Conservation (phyloP, 331 rosid genomes). For the Telfairia occidentalis region DNA sequence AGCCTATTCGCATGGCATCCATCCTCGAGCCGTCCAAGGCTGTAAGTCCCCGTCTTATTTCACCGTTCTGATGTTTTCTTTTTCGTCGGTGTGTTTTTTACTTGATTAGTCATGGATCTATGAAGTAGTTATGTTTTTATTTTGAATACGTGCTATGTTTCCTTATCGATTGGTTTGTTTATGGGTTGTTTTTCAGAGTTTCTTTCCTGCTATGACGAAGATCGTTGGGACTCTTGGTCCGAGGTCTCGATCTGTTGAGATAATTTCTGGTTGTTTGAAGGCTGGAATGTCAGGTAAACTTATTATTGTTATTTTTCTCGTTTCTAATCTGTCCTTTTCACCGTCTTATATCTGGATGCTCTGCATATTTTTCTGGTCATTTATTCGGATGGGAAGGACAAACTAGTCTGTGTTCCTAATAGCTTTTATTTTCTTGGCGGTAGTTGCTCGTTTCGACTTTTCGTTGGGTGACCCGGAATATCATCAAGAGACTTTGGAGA, state of each 20-base stretch:
- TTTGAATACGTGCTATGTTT: not conserved
- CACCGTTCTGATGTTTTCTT: not conserved
- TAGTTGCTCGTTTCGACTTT: conserved; percentile 94
- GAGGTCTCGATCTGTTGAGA: conserved; percentile 66
- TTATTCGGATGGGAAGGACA: not conserved
- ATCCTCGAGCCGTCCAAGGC: conserved; percentile 82
- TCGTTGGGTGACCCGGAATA: conserved; percentile 69
- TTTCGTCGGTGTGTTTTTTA: not conserved
- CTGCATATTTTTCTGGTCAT: not conserved
- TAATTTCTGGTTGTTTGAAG: conserved; percentile 58
- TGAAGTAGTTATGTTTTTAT: not conserved
- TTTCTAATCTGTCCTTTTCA: not conserved
- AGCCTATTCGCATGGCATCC: conserved; percentile 93
- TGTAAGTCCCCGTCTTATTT: conserved; percentile 23
- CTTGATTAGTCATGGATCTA: conserved; percentile 18
- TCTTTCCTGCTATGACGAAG: conserved; percentile 97
- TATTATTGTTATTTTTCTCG: not conserved
- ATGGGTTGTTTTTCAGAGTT: conserved; percentile 45
- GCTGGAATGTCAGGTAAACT: conserved; percentile 92
- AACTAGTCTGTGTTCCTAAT: not conserved
- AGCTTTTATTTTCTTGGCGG: conserved; percentile 20
- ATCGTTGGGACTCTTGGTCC: conserved; percentile 96
- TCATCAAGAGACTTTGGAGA: conserved; percentile 87
- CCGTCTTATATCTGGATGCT: not conserved
- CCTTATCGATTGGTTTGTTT: not conserved